These are phyloP conservation scores for Panaeolus papilionaceus DNA, from an alignment of 768 basidiomycete genomes.

Conservation along the genomic window DNA sequence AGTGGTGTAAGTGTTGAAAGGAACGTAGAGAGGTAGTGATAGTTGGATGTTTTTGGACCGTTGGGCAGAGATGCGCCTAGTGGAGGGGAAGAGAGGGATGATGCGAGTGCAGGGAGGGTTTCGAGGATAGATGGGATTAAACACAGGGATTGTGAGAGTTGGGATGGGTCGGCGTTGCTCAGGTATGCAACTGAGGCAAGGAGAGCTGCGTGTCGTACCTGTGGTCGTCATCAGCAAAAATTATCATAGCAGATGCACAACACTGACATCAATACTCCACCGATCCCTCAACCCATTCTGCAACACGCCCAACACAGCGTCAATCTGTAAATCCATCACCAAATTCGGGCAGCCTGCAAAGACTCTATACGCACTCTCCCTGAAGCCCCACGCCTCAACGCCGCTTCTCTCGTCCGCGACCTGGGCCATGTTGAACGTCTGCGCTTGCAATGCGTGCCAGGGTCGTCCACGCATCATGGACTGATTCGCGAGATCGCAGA, in stretches of 20 bases:
- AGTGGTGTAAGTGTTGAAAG: slow-evolving; percentile 75
- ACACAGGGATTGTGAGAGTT: slow-evolving; percentile 64
- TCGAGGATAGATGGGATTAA: slow-evolving; percentile 78
- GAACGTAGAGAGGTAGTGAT: slow-evolving; percentile 65
- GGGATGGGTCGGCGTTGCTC: slow-evolving; percentile 61
- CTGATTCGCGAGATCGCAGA: slow-evolving; percentile 77
- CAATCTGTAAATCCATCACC: slow-evolving; percentile 77
- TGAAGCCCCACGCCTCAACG: slow-evolving; percentile 35
- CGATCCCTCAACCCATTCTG: slow-evolving; percentile 72
- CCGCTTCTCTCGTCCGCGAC: slow-evolving; percentile 27
- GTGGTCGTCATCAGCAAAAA: slow-evolving; percentile 14
- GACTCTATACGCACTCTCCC: slow-evolving; percentile 72
- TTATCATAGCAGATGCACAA: not conserved
- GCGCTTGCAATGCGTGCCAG: slow-evolving; percentile 82
- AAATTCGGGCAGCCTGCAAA: slow-evolving; percentile 79
- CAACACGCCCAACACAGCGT: slow-evolving; percentile 70
- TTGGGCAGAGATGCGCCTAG: slow-evolving; percentile 26
- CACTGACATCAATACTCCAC: slow-evolving; percentile 62
- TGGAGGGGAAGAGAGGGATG: slow-evolving; percentile 39
- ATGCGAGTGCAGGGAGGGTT: slow-evolving; percentile 65
- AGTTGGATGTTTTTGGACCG: slow-evolving; percentile 38
- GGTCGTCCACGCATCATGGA: slow-evolving; percentile 78
- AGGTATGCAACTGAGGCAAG: slow-evolving; percentile 75
- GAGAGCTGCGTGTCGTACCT: slow-evolving; percentile 80
- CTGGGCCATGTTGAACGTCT: slow-evolving; percentile 71